A percentile compares a stretch with the other conserved stretches of the same genome.
Conservation (phyloP, 345 rosid genomes). For the Moricandia moricandioides region DNA sequence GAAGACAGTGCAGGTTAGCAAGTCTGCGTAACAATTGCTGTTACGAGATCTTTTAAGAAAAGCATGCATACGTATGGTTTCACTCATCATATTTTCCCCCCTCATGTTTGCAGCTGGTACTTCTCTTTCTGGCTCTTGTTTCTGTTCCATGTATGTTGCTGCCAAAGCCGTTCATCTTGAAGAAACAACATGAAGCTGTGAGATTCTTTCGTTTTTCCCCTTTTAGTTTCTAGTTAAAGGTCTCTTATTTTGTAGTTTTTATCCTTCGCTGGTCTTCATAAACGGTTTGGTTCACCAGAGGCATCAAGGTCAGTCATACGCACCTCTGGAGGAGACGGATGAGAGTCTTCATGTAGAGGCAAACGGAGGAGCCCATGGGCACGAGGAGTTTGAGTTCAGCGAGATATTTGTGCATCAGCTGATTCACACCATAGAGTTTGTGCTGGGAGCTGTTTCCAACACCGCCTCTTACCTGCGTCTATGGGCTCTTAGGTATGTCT, state of each 20-base stretch:
- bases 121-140: constrained; percentile 74
- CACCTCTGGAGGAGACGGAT: constrained; percentile 57
- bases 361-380: constrained; percentile 62
- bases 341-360: constrained; percentile 68
- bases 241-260: not conserved
- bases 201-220: constrained; percentile 6
- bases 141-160: constrained; percentile 96
- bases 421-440: constrained; percentile 96
- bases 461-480: constrained; percentile 95
- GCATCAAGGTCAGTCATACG: constrained; percentile 79
- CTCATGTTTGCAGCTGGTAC: constrained; percentile 49
- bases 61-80: not conserved
- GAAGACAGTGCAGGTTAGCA: constrained; percentile 66
- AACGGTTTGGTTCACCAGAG: constrained; percentile 48
- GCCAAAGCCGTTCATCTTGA: constrained; percentile 92
- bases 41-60: constrained; percentile 1
- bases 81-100: constrained; percentile 1
- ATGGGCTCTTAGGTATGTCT: constrained; percentile 96
- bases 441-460: constrained; percentile 97
- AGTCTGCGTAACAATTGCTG: constrained; percentile 3
- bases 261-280: not conserved
- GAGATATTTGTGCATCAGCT: constrained; percentile 95
- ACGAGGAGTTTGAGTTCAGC: constrained; percentile 92
- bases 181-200: constrained; percentile 79
- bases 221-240: not conserved